Conservation (phyloP, 495 filamentous ascomycete species). For the Cudoniella acicularis region DNA sequence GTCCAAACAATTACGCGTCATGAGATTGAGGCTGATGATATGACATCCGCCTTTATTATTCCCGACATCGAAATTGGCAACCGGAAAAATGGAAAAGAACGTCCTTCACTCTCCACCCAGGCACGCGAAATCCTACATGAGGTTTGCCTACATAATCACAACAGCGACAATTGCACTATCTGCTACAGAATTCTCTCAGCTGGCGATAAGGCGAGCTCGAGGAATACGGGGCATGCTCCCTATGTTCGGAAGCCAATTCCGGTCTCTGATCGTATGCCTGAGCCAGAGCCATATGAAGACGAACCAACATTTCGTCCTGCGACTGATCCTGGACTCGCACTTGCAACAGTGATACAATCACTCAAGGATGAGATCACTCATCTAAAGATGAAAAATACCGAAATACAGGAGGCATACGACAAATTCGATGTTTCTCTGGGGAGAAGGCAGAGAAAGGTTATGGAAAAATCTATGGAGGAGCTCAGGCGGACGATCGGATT, state of each 20-base stretch:
- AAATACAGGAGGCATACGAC: conserved; percentile 59
- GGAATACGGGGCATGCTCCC: conserved; percentile 45
- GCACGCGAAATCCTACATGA: conserved; percentile 22
- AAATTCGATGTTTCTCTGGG: conserved; percentile 63
- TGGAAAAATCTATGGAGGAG: conserved; percentile 61
- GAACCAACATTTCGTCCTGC: conserved; percentile 76
- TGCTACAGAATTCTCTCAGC: conserved; percentile 58
- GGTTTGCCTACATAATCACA: conserved; percentile 28
- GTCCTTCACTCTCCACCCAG: conserved; percentile 13
- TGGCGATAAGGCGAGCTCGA: conserved; percentile 31
- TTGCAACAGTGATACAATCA: conserved; percentile 75
- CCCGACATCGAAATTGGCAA: conserved; percentile 49
- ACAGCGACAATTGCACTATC: conserved; percentile 64
- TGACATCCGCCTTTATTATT: conserved; percentile 80
- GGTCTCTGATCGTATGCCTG: conserved; percentile 62
- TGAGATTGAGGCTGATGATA: conserved; percentile 38
- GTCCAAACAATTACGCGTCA: conserved; percentile 16
- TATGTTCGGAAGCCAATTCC: conserved; percentile 65
- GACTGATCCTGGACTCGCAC: conserved; percentile 66
- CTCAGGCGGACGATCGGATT: conserved; percentile 59
- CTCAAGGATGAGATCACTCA: conserved; percentile 81
- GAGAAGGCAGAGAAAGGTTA: conserved; percentile 61
- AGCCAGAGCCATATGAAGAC: conserved; percentile 50
- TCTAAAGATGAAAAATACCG: conserved; percentile 62
- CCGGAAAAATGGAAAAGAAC: conserved; percentile 4